Percentiles rank a stretch among this genome's conserved stretches.
Conservation (phyloP, 1,284 basidiomycete species). For the Trametes pubescens region DNA sequence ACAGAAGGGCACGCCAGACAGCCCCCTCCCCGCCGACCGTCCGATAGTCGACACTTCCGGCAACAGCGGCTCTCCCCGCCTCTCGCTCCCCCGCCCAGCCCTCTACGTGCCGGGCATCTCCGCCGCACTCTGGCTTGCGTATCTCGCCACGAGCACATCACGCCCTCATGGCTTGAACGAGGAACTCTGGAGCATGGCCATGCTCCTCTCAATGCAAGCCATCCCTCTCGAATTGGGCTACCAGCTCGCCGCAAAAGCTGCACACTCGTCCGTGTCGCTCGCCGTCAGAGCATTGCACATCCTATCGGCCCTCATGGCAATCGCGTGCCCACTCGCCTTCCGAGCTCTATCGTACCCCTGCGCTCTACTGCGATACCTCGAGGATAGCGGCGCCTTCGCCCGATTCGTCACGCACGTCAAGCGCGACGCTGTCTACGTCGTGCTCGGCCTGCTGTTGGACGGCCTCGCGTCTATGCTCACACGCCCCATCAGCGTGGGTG, state of each 20-base stretch:
- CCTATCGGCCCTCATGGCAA: background rate
- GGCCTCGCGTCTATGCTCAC: background rate
- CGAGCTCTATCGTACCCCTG: background rate
- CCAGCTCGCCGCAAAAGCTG: background rate
- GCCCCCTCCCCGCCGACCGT: too few species aligned
- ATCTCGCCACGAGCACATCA: background rate
- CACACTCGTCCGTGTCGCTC: background rate
- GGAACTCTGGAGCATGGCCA: background rate
- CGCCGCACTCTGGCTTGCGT: background rate
- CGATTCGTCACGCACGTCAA: background rate
- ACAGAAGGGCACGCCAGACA: too few species aligned
- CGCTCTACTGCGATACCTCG: background rate
- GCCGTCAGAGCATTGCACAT: background rate
- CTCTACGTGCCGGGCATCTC: background rate
- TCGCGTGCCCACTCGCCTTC: background rate
- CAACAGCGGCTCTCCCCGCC: too few species aligned
- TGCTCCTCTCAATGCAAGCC: background rate
- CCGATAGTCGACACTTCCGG: too few species aligned
- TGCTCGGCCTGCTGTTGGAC: background rate
- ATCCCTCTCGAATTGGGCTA: background rate
- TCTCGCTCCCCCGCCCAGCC: too few species aligned
- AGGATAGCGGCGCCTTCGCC: background rate
- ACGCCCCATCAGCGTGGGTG: background rate
- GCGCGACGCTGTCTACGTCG: background rate
- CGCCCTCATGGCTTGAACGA: background rate